These are phyloP conservation scores for Saccharomyces hybrid DNA, from an alignment of 1,139 yeast species.

Conservation along the genomic window DNA sequence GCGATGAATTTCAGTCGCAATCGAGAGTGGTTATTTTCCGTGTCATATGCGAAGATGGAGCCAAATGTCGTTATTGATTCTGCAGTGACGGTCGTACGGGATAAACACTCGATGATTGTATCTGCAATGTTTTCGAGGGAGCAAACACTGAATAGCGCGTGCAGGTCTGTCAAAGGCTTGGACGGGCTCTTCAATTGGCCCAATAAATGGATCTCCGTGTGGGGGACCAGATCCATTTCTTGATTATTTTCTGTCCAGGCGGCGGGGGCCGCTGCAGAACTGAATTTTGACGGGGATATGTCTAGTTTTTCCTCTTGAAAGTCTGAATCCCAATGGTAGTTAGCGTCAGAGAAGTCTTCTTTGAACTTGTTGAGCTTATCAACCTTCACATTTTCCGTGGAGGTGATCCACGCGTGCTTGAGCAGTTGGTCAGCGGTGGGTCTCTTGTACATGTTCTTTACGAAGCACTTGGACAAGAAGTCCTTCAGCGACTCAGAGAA, in stretches of 20 bases:
- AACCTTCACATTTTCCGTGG: not conserved
- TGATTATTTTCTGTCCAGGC: not conserved
- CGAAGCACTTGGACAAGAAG: constrained; percentile 69
- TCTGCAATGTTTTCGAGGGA: constrained; percentile 4
- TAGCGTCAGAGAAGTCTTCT: constrained; percentile 18
- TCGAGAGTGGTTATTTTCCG: constrained; percentile 13
- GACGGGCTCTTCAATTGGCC: constrained; percentile 1
- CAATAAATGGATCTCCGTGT: constrained; percentile 5
- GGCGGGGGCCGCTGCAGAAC: not conserved
- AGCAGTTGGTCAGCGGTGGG: constrained; percentile 27
- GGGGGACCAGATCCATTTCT: constrained; percentile 3
- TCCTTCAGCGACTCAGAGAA: constrained; percentile 50
- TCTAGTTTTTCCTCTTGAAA: constrained; percentile 16
- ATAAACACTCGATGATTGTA: not conserved
- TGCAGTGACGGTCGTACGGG: not conserved
- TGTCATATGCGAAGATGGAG: constrained; percentile 16
- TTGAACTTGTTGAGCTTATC: constrained; percentile 13
- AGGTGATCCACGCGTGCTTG: constrained; percentile 24
- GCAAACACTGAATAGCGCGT: constrained; percentile 3
- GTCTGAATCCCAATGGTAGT: constrained; percentile 27
- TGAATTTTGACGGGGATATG: constrained; percentile 8
- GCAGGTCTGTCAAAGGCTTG: not conserved
- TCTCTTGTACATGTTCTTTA: constrained; percentile 33
- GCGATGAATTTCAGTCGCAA: constrained; percentile 17
- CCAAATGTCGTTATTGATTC: not conserved